Evolutionary conservation across 176 grass and related monocot species (phyloP).

Genomic region (Thalia dealbata): DNA sequence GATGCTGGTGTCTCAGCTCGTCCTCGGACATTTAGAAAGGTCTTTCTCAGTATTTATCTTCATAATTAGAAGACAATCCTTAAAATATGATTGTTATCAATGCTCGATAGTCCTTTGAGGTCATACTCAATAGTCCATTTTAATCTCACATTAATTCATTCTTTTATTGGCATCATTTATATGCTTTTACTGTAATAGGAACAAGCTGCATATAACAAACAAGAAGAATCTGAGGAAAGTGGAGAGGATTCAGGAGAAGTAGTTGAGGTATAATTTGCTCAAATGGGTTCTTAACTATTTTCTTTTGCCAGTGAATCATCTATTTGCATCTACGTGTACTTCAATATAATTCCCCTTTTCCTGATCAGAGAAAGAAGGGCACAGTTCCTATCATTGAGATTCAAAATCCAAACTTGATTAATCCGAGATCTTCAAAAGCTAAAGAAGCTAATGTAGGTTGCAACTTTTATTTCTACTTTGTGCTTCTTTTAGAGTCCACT

Average conservation of each 20-base stretch:
- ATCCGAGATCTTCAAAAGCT: conserved; percentile 10
- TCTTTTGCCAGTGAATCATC: background rate
- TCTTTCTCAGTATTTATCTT: background rate
- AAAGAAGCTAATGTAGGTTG: conserved; percentile 19
- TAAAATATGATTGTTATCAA: background rate
- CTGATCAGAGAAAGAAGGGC: conserved; percentile 13
- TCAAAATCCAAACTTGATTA: conserved; percentile 25
- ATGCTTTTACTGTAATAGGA: conserved; percentile 5
- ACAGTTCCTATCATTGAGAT: conserved; percentile 11
- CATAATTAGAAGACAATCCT: background rate
- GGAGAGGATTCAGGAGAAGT: conserved; percentile 20
- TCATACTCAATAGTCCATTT: background rate
- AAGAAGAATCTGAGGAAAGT: conserved; percentile 7
- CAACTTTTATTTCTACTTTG: conserved; percentile 2
- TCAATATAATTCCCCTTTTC: background rate
- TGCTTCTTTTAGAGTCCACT: background rate
- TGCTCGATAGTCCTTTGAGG: background rate
- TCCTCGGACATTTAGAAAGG: conserved; percentile 9
- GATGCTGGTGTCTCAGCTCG: conserved; percentile 12
- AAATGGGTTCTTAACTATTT: background rate
- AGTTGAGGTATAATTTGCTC: background rate
- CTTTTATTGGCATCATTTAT: background rate
- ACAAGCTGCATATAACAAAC: conserved; percentile 1
- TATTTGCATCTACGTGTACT: background rate
- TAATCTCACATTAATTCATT: background rate